phyloP scores from a whole-genome alignment of 2,329 filamentous ascomycete species.

The Atkinsonella texensis region DNA sequence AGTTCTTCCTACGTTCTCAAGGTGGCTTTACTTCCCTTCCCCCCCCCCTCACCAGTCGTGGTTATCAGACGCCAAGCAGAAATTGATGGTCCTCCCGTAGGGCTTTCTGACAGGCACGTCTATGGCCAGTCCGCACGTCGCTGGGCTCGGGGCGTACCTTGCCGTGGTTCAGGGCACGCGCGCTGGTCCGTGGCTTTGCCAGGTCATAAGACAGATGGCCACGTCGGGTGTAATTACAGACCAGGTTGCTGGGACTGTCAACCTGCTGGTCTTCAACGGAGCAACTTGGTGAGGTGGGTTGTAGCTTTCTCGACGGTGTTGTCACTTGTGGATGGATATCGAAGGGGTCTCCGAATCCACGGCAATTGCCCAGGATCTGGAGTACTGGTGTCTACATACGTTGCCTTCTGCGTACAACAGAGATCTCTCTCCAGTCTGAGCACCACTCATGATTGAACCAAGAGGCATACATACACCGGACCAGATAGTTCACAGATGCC shows the following conservation, averaged over 20 bases:
- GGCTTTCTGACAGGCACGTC: constrained; percentile 32
- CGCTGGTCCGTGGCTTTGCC: constrained; percentile 32
- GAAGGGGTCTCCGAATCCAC: no score
- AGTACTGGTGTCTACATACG: no score
- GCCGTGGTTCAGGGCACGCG: constrained; percentile 5
- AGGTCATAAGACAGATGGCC: constrained; percentile 29
- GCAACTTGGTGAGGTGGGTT: not conserved
- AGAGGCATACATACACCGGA: no score
- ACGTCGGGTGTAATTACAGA: constrained; percentile 26
- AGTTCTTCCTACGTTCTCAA: no score
- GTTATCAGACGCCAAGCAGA: no score
- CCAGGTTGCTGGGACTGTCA: constrained; percentile 29
- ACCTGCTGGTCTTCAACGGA: constrained; percentile 44
- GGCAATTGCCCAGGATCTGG: no score
- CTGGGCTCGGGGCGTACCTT: constrained; percentile 22
- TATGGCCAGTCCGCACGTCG: constrained; percentile 33
- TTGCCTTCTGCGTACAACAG: no score
- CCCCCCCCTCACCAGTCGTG: no score
- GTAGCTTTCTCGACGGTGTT: not conserved
- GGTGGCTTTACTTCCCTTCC: no score
- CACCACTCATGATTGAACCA: no score
- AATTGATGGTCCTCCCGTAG: not conserved
- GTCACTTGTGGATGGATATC: not conserved
- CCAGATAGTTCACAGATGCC: no score
- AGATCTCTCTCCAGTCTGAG: no score